Base-by-base conservation (phyloP, 2,329 filamentous ascomycete species). In the Aspergillus novofumigatus region DNA sequence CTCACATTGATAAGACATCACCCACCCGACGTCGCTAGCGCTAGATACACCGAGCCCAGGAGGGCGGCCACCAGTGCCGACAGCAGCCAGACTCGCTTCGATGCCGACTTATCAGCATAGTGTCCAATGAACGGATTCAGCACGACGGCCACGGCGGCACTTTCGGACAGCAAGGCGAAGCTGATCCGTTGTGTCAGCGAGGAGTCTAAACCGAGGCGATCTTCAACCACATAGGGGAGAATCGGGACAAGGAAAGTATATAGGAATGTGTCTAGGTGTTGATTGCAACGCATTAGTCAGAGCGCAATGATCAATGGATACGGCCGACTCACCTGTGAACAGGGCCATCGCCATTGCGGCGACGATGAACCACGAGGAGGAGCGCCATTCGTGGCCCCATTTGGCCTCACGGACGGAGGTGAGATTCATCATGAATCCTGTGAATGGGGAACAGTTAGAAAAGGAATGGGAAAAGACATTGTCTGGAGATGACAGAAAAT, bases 221-320 rank as follows among this genome's bases (percentile, higher is more conserved):
- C 57, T 55, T 69, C 63, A 3, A 71, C 52, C 8, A 71, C 59
- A 20, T 65, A 67, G 3, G 66, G 66, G 4, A 73, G 63, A 42
- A 72, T 67, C 2, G 69, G 69, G 1, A 72, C 65, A n/a, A 72
- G 54, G 32, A 71, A 71, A 10, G 61, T 61, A 51, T 67, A 70
- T 1, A 71, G 62, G 21, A 69, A 70, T 11, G 61, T 62, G 47
- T 71, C 69, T 71, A 53, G 21, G 32, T 11, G 47, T 23, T 47
- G 44, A 3, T 21, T 21, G 26, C 3, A 6, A 17, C 17, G 32
- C 25, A 29, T 38, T 21, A 35, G 9, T 5, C 8, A 17, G 25
- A n/a, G 7, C 47, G 47, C 32, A 35, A 35, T 17, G 32, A 26
- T 35, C 17, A 10, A 28, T 29, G 25, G 35, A 45, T n/a, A 41